Conservation (phyloP, 2,329 filamentous ascomycete genomes). For the Colletotrichum viniferum region DNA sequence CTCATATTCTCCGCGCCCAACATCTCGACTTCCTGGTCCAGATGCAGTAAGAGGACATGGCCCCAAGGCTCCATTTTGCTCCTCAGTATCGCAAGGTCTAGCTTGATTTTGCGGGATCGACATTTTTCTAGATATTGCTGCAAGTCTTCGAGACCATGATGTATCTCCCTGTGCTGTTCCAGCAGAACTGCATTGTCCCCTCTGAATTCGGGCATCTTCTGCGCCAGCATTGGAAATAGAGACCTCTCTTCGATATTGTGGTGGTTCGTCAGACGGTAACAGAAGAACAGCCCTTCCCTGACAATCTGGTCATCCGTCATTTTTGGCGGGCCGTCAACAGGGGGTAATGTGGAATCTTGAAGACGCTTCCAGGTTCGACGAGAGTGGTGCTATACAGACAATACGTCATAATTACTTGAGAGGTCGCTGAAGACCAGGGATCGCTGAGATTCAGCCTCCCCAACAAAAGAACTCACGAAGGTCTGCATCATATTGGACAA, state of each 20-base stretch:
- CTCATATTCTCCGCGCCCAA: conserved; percentile 87
- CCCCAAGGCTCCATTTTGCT: conserved; percentile 78
- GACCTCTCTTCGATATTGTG: conserved; percentile 83
- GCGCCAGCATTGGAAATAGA: conserved; percentile 78
- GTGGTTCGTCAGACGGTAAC: conserved; percentile 71
- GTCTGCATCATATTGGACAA: conserved; percentile 76
- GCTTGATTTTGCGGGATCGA: conserved; percentile 62
- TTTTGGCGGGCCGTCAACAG: conserved; percentile 46
- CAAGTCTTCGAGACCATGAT: conserved; percentile 72
- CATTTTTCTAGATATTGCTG: conserved; percentile 70
- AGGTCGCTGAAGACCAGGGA: background rate
- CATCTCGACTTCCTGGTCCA: conserved; percentile 82
- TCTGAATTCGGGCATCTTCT: conserved; percentile 79
- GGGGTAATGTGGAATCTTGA: conserved; percentile 59
- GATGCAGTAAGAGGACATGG: conserved; percentile 77
- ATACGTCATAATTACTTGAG: background rate
- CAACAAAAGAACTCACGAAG: conserved; percentile 56
- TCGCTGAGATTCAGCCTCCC: background rate
- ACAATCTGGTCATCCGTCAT: conserved; percentile 74
- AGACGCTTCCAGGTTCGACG: conserved; percentile 75
- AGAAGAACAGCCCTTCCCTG: conserved; percentile 68
- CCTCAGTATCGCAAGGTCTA: conserved; percentile 65
- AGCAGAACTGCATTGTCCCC: conserved; percentile 60
- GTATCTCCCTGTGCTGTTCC: conserved; percentile 79
- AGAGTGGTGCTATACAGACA: conserved; percentile 72